Conservation (phyloP, 2,329 filamentous ascomycete genomes). For the Pezicula radicicola region DNA sequence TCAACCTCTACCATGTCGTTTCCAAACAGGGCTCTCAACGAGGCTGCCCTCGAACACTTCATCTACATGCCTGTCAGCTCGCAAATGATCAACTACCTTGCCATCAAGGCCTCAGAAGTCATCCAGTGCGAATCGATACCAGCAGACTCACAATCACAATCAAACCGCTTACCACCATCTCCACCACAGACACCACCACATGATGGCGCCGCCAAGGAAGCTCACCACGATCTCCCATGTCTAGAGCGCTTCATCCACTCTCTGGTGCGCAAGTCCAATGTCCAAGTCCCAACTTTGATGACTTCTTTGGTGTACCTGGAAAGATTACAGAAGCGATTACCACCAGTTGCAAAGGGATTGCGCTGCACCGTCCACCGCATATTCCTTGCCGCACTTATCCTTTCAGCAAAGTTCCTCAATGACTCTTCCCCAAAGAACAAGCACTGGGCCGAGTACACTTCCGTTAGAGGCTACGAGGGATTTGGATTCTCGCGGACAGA, state of each 20-base stretch:
- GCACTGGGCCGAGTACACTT: conserved; percentile 96
- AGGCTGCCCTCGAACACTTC: conserved; percentile 75
- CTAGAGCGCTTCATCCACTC: conserved; percentile 90
- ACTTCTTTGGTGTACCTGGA: conserved; percentile 91
- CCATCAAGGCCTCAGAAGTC: conserved; percentile 70
- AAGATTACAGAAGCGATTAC: conserved; percentile 78
- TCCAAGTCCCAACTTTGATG: conserved; percentile 97
- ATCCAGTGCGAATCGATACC: conserved; percentile 68
- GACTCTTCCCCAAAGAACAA: conserved; percentile 99
- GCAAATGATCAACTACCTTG: conserved; percentile 76
- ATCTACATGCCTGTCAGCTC: conserved; percentile 72
- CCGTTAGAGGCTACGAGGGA: conserved; percentile 59
- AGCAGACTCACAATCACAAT: conserved; percentile 47
- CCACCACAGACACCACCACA: conserved; percentile 50
- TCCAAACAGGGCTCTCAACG: conserved; percentile 43
- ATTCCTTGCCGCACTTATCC: conserved; percentile 84
- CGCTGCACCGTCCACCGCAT: conserved; percentile 96
- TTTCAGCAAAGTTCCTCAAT: conserved; percentile 95
- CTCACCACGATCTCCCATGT: conserved; percentile 57
- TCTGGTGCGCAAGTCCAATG: conserved; percentile 87
- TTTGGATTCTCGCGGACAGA: conserved; percentile 94
- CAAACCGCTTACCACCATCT: conserved; percentile 33
- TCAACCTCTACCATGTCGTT: conserved; percentile 11
- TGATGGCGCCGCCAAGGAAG: conserved; percentile 8
- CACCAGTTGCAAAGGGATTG: conserved; percentile 93